phyloP scores from a whole-genome alignment of 805 yeast genomes.

The Ogataea ganodermae region DNA sequence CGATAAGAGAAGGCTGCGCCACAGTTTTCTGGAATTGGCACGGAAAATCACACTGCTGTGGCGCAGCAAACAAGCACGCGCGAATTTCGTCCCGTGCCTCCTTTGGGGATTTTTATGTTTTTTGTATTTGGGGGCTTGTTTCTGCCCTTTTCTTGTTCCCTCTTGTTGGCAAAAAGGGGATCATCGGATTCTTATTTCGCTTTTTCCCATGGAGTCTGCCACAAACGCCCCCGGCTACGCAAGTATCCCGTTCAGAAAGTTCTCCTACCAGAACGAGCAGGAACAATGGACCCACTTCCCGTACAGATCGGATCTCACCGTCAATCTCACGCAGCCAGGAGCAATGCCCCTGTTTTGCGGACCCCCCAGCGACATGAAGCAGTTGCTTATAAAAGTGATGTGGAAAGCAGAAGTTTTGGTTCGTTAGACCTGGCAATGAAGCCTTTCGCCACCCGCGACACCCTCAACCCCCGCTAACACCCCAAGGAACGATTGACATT shows the following conservation, averaged over 20 bases:
- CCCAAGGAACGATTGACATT: slow-evolving; percentile 26
- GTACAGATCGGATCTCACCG: slow-evolving; percentile 24
- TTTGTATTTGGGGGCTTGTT: too few relatives aligned
- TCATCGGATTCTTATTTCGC: too few relatives aligned
- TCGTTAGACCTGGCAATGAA: slow-evolving; percentile 10
- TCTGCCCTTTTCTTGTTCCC: not conserved
- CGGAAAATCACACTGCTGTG: too few relatives aligned
- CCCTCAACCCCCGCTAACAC: not conserved
- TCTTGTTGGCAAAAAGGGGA: not conserved
- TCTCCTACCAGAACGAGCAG: slow-evolving; percentile 22
- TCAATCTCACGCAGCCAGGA: slow-evolving; percentile 17
- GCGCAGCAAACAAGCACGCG: not conserved
- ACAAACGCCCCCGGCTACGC: slow-evolving; percentile 5
- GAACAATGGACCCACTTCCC: slow-evolving; percentile 30
- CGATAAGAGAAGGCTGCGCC: not conserved
- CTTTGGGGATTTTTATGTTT: too few relatives aligned
- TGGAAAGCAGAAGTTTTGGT: slow-evolving; percentile 28
- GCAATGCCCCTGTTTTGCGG: slow-evolving; percentile 5
- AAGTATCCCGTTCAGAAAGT: slow-evolving; percentile 23
- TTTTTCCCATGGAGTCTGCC: not conserved
- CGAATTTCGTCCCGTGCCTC: not conserved
- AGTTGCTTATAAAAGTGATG: slow-evolving; percentile 21
- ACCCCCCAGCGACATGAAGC: slow-evolving; percentile 3
- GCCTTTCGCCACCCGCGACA: too few relatives aligned
- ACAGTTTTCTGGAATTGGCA: not conserved